Base-by-base conservation (phyloP, 75 land plant species). In the Adiantum capillusveneris region DNA sequence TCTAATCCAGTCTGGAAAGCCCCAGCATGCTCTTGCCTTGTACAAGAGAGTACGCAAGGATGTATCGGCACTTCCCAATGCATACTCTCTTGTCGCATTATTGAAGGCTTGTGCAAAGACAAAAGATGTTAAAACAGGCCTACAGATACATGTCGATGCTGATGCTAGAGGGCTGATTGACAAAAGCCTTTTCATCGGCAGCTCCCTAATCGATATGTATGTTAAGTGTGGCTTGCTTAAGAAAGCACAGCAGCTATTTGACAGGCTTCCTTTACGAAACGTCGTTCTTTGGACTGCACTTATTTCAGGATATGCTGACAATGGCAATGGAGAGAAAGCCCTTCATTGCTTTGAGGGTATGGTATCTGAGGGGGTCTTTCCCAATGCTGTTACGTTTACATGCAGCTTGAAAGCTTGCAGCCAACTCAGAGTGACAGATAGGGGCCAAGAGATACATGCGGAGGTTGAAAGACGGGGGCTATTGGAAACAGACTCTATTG, bases 131-230 rank as follows among this genome's bases (percentile, higher is more conserved):
- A 14, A 21, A 21, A 46, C 22, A 2, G 50, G 22, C 5, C 22
- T 21, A n/a, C 22, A 46, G 2, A 18, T 46, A 14, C 50, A 46
- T 21, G 50, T n/a, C 18, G 50, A 46, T 46, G 6, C 14, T 17
- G 18, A 21, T n/a, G 50, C 50, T 6, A 46, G 22, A n/a, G 50
- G 50, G 22, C 14, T 46, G 50, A n/a, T 46, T n/a, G 50, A 46
- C 12, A 46, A n/a, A 21, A 46, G 14, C 50, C 50, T 19, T 22
- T 39, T 64, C 30, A 27, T 78, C 12, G 69, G 65, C 20, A 64
- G 72, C n/a, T 39, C 68, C 0, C 58, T 75, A 25, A 41, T 75
- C 30, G 68, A 65, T 55, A 74, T 78, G 81, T 65, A 78, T 49
- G 62, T 61, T 11, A 74, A 75, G 44, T 78, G 81, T 65, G 78